Evolutionary conservation across 306 rosid species (phyloP).

Genomic region (Trifolium subterraneum): DNA sequence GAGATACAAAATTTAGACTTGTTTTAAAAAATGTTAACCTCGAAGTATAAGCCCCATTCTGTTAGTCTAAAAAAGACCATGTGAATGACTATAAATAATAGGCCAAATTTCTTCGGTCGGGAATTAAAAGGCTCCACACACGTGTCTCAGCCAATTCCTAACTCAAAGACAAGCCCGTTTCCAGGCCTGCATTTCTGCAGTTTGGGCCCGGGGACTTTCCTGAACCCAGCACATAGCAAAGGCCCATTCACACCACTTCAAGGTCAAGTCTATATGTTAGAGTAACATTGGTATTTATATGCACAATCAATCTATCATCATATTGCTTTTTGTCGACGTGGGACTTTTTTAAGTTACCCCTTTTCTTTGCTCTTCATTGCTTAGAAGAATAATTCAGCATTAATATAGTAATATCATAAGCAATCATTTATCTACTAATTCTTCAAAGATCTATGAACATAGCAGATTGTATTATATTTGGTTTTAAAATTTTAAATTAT

Average conservation of each 20-base stretch:
- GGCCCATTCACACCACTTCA: slow-evolving; percentile 40
- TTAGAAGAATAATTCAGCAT: too few relatives aligned
- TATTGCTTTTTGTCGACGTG: neutral
- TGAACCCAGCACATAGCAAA: neutral
- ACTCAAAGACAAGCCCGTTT: neutral
- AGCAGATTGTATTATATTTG: too few relatives aligned
- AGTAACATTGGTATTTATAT: neutral
- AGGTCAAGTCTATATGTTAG: neutral
- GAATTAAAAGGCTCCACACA: slow-evolving; percentile 23
- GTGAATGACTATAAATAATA: slow-evolving; percentile 34
- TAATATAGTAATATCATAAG: too few relatives aligned
- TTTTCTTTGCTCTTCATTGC: too few relatives aligned
- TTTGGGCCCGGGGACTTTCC: slow-evolving; percentile 44
- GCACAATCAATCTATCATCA: fast-evolving
- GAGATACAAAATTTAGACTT: too few relatives aligned
- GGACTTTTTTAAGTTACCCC: neutral
- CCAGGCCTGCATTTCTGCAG: slow-evolving; percentile 40
- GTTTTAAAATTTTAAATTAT: too few relatives aligned
- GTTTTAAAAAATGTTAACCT: too few relatives aligned
- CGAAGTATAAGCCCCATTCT: slow-evolving; percentile 19
- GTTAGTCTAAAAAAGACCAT: slow-evolving; percentile 23
- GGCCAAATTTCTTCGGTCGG: slow-evolving; percentile 17
- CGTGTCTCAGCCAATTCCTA: slow-evolving; percentile 45
- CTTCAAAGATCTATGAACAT: too few relatives aligned
- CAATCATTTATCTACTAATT: too few relatives aligned